Base-by-base conservation (phyloP, 176 grass and related monocot species). In the Oryza australiensis region DNA sequence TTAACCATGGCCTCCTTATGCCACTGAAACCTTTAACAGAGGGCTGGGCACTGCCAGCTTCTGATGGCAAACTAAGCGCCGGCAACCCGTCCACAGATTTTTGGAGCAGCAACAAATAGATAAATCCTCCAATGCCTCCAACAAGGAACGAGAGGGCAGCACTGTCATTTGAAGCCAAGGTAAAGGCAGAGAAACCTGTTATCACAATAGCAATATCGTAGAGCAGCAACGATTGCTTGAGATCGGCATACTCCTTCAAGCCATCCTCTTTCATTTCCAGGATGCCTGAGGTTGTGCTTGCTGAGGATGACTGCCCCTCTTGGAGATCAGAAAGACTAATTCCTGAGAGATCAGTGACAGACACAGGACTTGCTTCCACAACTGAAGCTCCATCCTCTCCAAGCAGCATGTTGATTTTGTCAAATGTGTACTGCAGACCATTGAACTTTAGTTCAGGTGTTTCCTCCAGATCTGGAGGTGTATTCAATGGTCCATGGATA, bases 141-240 rank as follows among this genome's bases (percentile, higher is more conserved):
- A 92, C 62, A 29, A 98, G 73, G 80, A 86, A 98, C 22, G 92
- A 86, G 73, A 89, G 89, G 32, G 90, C 86, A 22, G 85, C 88
- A 22, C 66, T 86, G 38, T 91, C 92, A 65, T 86, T 72, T 0
- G 84, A 84, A 83, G 78, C 77, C 60, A 98, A 83, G 68, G 64
- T 86, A 68, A 98, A 91, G 41, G 62, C 80, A 2, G 82, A 83
- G 84, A 86, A 98, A 80, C 95, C 92, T 12, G 84, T 84, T 68
- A 88, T 87, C 72, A 94, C 74, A 68, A 98, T 89, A 70, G 80
- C 82, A 41, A 88, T 66, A 64, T 98, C 88, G 9, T 98, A 94
- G 60, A 91, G 79, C 73, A 98, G 79, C 67, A 94, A 71, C 34
- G 95, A 94, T 48, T 94, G 88, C 69, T 98, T 98, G 38, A 98